Percentiles rank a stretch among this genome's conserved stretches.
phyloP scores from a whole-genome alignment of 208 protist species.

The Perkinsela sp. region DNA sequence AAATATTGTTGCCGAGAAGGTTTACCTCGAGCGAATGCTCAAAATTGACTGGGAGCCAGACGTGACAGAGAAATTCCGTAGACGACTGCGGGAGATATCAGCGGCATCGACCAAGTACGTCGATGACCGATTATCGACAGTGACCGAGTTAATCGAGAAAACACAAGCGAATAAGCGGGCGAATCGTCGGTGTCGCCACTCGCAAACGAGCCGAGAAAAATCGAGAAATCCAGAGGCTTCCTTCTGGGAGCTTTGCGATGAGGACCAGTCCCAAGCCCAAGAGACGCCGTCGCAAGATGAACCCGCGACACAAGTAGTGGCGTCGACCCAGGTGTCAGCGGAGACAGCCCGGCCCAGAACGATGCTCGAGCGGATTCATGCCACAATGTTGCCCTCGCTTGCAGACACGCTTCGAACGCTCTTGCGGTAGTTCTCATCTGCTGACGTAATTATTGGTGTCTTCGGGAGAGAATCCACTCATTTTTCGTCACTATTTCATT shows the following conservation, averaged over 20 bases:
- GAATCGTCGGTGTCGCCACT: not conserved
- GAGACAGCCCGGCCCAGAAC: no score
- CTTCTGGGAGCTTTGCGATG: not conserved
- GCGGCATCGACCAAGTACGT: not conserved
- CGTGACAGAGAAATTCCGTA: not conserved
- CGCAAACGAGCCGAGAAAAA: not conserved
- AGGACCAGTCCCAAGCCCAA: not conserved
- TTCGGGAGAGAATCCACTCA: no score
- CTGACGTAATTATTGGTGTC: no score
- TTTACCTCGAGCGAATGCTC: not conserved
- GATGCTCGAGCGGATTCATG: no score
- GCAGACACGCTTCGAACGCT: no score
- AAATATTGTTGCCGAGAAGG: not conserved
- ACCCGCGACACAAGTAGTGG: not conserved
- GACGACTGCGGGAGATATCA: not conserved
- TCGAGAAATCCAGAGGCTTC: not conserved
- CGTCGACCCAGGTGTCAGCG: not conserved
- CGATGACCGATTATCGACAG: not conserved
- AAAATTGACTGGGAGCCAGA: not conserved
- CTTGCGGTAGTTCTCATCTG: no score
- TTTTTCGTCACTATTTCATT: no score
- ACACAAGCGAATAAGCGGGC: not conserved
- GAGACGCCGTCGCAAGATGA: not conserved
- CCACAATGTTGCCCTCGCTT: no score
- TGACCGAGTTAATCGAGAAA: not conserved